A percentile compares a stretch with the other conserved stretches of the same genome.
These are phyloP conservation scores for Aspergillus sp. DNA, from an alignment of 2,329 filamentous ascomycete genomes.

Conservation along the genomic window DNA sequence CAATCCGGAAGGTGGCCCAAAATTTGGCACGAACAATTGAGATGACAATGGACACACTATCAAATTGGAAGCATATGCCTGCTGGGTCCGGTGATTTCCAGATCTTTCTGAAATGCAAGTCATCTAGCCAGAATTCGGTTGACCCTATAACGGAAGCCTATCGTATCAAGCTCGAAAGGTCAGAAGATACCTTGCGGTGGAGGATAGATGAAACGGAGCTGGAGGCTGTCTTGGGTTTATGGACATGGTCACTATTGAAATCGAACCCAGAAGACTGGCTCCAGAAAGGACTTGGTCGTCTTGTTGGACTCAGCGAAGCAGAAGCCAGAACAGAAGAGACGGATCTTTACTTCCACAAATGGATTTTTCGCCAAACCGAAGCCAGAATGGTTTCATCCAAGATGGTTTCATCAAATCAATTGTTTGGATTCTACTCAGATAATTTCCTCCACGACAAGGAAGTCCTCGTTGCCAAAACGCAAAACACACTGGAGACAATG, in stretches of 20 bases:
- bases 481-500: slow-evolving; percentile 20
- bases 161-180: slow-evolving; percentile 10
- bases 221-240: slow-evolving; percentile 29
- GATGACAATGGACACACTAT: slow-evolving; percentile 23
- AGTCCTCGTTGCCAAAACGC: slow-evolving; percentile 18
- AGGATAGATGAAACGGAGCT: slow-evolving; percentile 17
- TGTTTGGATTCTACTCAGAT: slow-evolving; percentile 17
- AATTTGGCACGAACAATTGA: slow-evolving; percentile 20
- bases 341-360: slow-evolving; percentile 25
- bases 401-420: slow-evolving; percentile 9
- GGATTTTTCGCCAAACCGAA: slow-evolving; percentile 24
- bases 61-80: slow-evolving; percentile 14
- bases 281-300: slow-evolving; percentile 10
- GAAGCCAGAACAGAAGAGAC: slow-evolving; percentile 18
- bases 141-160: slow-evolving; percentile 8
- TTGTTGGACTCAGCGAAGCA: slow-evolving; percentile 15
- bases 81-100: slow-evolving; percentile 10
- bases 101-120: slow-evolving; percentile 14
- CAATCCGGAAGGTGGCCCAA: slow-evolving; percentile 18
- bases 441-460: slow-evolving; percentile 5
- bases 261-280: slow-evolving; percentile 11
- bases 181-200: slow-evolving; percentile 21
- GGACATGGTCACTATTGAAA: slow-evolving; percentile 25
- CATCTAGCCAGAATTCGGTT: not conserved
- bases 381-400: slow-evolving; percentile 14